A percentile compares a stretch with the other conserved stretches of the same genome.
Conservation (phyloP, 2,329 filamentous ascomycete species). For the Trichocomaceae sp. region DNA sequence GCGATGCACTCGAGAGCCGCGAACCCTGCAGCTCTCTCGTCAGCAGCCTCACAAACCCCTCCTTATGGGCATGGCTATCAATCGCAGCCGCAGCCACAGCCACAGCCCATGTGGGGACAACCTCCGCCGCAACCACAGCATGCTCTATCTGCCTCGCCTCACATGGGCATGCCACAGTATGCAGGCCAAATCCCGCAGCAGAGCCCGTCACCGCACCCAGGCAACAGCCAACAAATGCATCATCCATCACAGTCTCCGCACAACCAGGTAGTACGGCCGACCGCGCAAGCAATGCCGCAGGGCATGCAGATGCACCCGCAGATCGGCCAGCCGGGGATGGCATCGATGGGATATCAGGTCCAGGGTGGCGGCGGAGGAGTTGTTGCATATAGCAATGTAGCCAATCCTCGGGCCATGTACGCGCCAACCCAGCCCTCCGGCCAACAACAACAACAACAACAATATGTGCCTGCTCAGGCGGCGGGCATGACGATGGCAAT, state of each 20-base stretch:
- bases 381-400: conserved; percentile 28
- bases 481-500: conserved; percentile 32
- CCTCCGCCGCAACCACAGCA: conserved; percentile 56
- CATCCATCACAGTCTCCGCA: conserved; percentile 40
- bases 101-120: conserved; percentile 63
- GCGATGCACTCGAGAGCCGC: conserved; percentile 63
- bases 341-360: conserved; percentile 32
- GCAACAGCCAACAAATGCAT: conserved; percentile 33
- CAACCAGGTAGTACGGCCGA: conserved; percentile 30
- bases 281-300: conserved; percentile 34
- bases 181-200: conserved; percentile 29
- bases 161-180: conserved; percentile 37
- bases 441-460: conserved; percentile 33
- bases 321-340: conserved; percentile 30
- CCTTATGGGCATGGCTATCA: conserved; percentile 55
- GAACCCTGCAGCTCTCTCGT: conserved; percentile 50
- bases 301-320: conserved; percentile 32
- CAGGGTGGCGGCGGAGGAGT: too few relatives aligned
- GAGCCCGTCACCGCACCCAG: conserved; percentile 12
- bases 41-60: conserved; percentile 41
- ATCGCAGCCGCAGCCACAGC: conserved; percentile 50
- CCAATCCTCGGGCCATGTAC: conserved; percentile 31
- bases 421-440: conserved; percentile 29
- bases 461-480: conserved; percentile 32
- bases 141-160: conserved; percentile 27